phyloP scores from a whole-genome alignment of 495 filamentous ascomycete species.

The Oidiodendron maius region DNA sequence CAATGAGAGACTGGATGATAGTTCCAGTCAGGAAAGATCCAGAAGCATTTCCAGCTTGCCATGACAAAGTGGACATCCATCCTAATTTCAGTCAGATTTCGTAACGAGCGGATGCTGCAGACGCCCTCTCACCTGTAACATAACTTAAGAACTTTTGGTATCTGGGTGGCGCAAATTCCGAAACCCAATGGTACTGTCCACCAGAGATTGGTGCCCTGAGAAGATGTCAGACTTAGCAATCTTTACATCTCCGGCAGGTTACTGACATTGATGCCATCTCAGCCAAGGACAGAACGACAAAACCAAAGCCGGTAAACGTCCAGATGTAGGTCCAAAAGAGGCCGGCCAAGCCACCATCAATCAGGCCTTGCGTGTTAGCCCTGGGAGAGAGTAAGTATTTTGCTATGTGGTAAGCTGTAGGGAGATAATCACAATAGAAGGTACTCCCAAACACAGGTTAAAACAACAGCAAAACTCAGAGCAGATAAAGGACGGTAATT shows the following conservation, averaged over 20 bases:
- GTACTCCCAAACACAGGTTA: slow-evolving; percentile 21
- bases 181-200: slow-evolving; percentile 43
- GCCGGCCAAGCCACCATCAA: slow-evolving; percentile 29
- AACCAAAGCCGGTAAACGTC: slow-evolving; percentile 28
- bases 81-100: slow-evolving; percentile 19
- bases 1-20: slow-evolving; percentile 37
- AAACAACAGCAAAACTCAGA: slow-evolving; percentile 22
- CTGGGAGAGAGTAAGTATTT: slow-evolving; percentile 5
- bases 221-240: background rate
- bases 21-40: slow-evolving; percentile 35
- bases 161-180: slow-evolving; percentile 36
- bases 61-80: slow-evolving; percentile 38
- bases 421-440: too few species aligned
- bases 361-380: slow-evolving; percentile 21
- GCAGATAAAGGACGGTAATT: slow-evolving; percentile 23
- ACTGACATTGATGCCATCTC: slow-evolving; percentile 33
- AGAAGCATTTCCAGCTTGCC: slow-evolving; percentile 27
- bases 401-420: slow-evolving; percentile 1
- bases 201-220: slow-evolving; percentile 27
- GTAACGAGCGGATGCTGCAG: background rate
- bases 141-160: slow-evolving; percentile 41
- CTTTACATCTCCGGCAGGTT: background rate
- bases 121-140: slow-evolving; percentile 25
- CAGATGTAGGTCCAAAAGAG: slow-evolving; percentile 28
- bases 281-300: slow-evolving; percentile 27